Evolutionary conservation across 768 basidiomycete species (phyloP).

Genomic region (Thelephora ganbajun): DNA sequence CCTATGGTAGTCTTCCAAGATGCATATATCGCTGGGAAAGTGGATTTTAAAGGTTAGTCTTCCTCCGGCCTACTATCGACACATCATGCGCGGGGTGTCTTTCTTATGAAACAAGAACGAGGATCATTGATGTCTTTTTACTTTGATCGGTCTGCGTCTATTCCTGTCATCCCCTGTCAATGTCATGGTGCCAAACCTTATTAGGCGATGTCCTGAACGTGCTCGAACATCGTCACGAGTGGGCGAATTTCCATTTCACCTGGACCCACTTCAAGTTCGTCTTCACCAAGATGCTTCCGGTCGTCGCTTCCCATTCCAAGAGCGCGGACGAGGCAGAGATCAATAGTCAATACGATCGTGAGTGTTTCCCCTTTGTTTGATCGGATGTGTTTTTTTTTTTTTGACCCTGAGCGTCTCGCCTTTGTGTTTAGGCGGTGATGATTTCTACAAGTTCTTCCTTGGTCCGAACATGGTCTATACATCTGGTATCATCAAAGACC

Average conservation of each 20-base stretch:
- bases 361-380: constrained; percentile 13
- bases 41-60: constrained; percentile 81
- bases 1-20: constrained; percentile 97
- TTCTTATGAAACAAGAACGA: too few species aligned
- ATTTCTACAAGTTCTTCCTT: constrained; percentile 53
- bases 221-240: constrained; percentile 92
- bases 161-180: background rate
- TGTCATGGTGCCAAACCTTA: constrained; percentile 1
- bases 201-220: constrained; percentile 86
- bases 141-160: too few species aligned
- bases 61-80: too few species aligned
- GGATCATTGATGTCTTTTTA: too few species aligned
- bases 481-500: constrained; percentile 70
- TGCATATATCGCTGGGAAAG: constrained; percentile 91
- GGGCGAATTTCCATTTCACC: constrained; percentile 87
- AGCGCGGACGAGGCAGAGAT: constrained; percentile 91
- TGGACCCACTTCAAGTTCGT: constrained; percentile 89
- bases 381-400: background rate
- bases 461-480: constrained; percentile 97
- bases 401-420: constrained; percentile 92
- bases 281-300: constrained; percentile 76
- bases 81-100: constrained; percentile 1
- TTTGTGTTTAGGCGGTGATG: constrained; percentile 13
- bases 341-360: constrained; percentile 88
- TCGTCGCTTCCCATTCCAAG: constrained; percentile 84